Base-by-base conservation (phyloP, 1,284 basidiomycete genomes). In the Vanrija pseudolonga region DNA sequence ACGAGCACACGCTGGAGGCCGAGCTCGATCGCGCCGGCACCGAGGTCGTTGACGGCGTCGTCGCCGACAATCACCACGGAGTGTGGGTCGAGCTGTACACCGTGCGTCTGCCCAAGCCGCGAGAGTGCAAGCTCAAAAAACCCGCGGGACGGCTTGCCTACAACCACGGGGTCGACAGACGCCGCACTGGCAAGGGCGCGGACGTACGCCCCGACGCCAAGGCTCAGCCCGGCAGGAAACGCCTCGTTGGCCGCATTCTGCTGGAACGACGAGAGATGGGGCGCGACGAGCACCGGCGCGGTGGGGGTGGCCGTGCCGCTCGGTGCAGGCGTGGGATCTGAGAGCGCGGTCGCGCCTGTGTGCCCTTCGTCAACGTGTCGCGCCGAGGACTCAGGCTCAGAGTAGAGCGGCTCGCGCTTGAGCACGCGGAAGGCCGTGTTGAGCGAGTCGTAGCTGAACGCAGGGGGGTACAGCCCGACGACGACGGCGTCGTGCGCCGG, bases 131-230 rank as follows among this genome's bases (percentile, higher is more conserved):
- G 73, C 60, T 85, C 76, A 60, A 85, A 88, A 66, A 88, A 88
- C 1, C 71, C 63, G 18, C 72, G 73, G 0, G 78, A 80, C 0
- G 86, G 86, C 66, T 88, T 89, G 4, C 87, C 87, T 6, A 88
- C 80, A 9, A 84, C 76, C 36, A 79, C 78, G 0, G 85, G 83
- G 14, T 76, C 61, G 19, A 77, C 60, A 0, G 78, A 80, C 0
- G 80, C 62, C 0, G 85, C 84, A 3, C 76, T 71, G 62, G 88
- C 86, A 6, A 89, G 77, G 0, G 84, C 85, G 1, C 76, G 66
- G 5, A 89, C 81, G 62, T 88, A 89, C 0, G 85, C 84, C 1
- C 86, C 86, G 0, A 84, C 83, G 1, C 86, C 87, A 14, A 88
- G 76, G 1, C 83, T 84, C 5, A 87, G 76, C 3, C 76, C 76